Evolutionary conservation across 768 basidiomycete species (phyloP).

Genomic region (Dentipellis sp.): DNA sequence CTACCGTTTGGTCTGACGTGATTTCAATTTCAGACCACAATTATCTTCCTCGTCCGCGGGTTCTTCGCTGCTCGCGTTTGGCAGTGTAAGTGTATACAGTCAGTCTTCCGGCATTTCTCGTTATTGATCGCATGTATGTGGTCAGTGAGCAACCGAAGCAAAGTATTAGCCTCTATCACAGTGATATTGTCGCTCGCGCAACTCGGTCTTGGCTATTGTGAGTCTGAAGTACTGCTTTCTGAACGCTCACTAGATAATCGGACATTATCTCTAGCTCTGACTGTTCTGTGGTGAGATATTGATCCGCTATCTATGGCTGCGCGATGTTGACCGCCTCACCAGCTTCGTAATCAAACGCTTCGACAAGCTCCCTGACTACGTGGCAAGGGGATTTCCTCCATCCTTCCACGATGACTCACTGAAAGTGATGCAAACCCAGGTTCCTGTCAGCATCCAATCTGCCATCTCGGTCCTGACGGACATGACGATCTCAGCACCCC

Average conservation of each 20-base stretch:
- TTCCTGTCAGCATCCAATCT: neutral
- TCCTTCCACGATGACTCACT: too few species aligned
- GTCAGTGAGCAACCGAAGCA: neutral
- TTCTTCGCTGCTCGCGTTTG: neutral
- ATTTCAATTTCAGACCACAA: neutral
- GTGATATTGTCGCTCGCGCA: neutral
- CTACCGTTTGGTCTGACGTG: neutral
- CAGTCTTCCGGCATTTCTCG: neutral
- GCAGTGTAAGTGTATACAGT: neutral
- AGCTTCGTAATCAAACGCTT: neutral
- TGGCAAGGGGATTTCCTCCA: neutral
- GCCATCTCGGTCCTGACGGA: neutral
- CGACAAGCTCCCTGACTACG: neutral
- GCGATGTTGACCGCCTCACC: neutral
- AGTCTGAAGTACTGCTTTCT: neutral
- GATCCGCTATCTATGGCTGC: neutral
- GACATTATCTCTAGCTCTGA: neutral
- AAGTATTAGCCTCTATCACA: neutral
- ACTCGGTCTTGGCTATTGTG: neutral
- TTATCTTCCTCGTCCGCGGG: neutral
- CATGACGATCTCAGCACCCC: conserved; percentile 2
- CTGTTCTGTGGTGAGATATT: neutral
- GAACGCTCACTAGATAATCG: neutral
- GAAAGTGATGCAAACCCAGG: neutral
- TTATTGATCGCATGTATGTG: neutral